Evolutionary conservation across 148 eudicot species (phyloP), one percentile per base, ranked within the genome.

Genomic region (Hydrangea macrophylla): DNA sequence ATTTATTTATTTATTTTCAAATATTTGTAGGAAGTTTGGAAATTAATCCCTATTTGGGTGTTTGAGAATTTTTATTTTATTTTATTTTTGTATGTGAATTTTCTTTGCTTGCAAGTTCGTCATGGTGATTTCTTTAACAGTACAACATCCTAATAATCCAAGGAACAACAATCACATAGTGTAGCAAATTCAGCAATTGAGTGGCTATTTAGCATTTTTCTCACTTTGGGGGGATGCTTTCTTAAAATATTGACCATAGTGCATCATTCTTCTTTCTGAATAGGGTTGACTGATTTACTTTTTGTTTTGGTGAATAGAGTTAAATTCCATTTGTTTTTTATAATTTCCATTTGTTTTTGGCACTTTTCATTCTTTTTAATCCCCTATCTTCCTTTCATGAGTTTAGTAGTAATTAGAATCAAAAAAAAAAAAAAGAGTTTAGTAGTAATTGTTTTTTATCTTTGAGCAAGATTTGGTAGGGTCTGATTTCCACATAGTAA

Each of bases 91-190:
- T 37, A n/a, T n/a, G n/a, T 33, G 32, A 13, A 33, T n/a, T n/a
- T 33, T 35, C 56, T 50, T 50, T 65, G 42, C 58, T 48, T 31
- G 69, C 58, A 50, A 31, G 23, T 65, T 5, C 35, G n/a, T 48
- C 53, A 48, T 65, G 24, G 31, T 33, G 25, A 31, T 65, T 51
- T 18, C 42, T 66, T 32, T n/a, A n/a, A n/a, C n/a, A 23, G 51
- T 67, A 55, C 53, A 35, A 31, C 62, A 67, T 26, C 51, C 25
- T 10, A 1, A 44, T 35, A 33, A 22, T 2, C 50, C 32, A 10
- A 54, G 68, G 45, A 23, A 51, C 32, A 15, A 45, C 22, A 48
- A 48, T 17, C 53, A 15, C 57, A 6, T n/a, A 32, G n/a, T n/a
- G n/a, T n/a, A n/a, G n/a, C n/a, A 35, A 48, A 28, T 62, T 2